Evolutionary conservation across 371 early-diverging fungal species (phyloP).

Genomic region (Mortierella sp.): DNA sequence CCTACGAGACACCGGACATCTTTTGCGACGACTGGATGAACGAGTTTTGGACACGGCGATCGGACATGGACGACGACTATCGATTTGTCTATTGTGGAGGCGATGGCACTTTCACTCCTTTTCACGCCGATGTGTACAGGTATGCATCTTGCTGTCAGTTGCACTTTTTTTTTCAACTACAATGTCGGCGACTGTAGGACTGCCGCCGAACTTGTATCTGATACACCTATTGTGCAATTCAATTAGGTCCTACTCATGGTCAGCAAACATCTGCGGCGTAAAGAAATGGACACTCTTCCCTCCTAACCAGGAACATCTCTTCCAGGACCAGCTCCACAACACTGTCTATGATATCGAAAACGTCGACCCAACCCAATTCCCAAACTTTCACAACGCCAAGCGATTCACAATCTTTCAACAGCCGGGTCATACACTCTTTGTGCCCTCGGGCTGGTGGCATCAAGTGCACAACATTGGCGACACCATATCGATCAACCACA

Average conservation of each 20-base stretch:
- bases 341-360: conserved; percentile 71
- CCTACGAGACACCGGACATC: conserved; percentile 65
- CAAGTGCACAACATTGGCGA: conserved; percentile 79
- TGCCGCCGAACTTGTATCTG: background rate
- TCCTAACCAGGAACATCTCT: conserved; percentile 70
- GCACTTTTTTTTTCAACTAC: background rate
- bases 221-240: background rate
- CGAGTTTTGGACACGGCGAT: conserved; percentile 66
- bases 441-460: conserved; percentile 85
- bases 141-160: conserved; percentile 15
- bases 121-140: conserved; percentile 84
- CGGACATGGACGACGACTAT: conserved; percentile 73
- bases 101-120: conserved; percentile 80
- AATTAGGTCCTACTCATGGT: conserved; percentile 80
- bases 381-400: conserved; percentile 64
- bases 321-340: conserved; percentile 63
- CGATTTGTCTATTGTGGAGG: conserved; percentile 83
- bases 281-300: conserved; percentile 81
- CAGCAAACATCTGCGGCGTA: conserved; percentile 81
- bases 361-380: conserved; percentile 63
- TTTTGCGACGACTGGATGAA: conserved; percentile 86
- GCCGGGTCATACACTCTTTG: conserved; percentile 78
- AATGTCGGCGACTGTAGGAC: background rate
- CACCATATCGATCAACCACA: conserved; percentile 85
- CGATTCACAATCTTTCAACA: conserved; percentile 67